Conservation (phyloP, 108 stramenopile species). For the Aurantiochytrium sp. region DNA sequence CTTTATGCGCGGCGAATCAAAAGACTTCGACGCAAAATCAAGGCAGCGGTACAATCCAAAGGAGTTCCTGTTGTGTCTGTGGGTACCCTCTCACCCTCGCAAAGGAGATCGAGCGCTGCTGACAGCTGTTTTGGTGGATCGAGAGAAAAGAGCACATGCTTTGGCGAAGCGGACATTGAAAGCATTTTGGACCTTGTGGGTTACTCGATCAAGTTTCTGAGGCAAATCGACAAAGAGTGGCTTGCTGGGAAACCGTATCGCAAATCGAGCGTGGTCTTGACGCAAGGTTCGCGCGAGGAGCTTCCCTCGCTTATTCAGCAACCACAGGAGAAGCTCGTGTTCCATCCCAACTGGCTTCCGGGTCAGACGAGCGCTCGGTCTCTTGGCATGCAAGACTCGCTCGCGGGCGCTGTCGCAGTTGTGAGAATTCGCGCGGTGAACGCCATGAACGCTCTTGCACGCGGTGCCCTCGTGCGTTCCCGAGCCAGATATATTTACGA, state of each 20-base stretch:
- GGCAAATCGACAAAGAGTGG: neutral
- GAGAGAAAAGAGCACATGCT: no score
- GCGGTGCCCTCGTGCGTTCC: neutral
- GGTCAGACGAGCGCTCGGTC: neutral
- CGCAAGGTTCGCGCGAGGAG: neutral
- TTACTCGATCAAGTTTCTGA: neutral
- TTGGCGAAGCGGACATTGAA: neutral
- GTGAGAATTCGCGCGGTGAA: neutral
- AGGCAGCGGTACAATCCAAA: neutral
- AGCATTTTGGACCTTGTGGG: neutral
- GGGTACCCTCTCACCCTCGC: neutral
- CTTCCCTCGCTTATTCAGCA: neutral
- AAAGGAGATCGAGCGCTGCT: no score
- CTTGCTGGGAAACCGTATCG: neutral
- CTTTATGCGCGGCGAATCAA: neutral
- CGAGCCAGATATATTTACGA: neutral
- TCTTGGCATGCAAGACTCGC: neutral
- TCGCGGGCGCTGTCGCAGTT: neutral
- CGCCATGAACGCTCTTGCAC: neutral
- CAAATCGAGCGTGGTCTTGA: neutral
- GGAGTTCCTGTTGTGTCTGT: neutral
- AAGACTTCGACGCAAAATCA: neutral
- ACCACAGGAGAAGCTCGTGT: no score
- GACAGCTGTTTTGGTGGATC: no score
- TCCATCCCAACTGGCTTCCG: neutral